phyloP scores from a whole-genome alignment of 2,329 filamentous ascomycete species.

The Sporothrix protearum region DNA sequence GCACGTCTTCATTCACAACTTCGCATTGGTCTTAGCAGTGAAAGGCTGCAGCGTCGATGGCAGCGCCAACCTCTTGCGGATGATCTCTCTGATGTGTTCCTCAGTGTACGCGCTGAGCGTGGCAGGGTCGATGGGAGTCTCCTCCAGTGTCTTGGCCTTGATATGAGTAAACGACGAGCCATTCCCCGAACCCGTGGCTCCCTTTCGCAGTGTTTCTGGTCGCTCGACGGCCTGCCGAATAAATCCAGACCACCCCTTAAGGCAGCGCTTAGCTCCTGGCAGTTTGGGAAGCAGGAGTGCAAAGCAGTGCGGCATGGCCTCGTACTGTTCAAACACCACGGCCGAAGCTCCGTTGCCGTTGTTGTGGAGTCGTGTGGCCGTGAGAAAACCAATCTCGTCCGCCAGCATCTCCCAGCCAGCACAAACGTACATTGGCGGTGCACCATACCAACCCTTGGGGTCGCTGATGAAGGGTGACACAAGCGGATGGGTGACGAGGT shows the following conservation, averaged over 20 bases:
- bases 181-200: constrained; percentile 28
- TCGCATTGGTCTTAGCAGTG: not conserved
- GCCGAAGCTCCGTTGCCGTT: constrained; percentile 55
- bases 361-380: constrained; percentile 51
- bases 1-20: not conserved
- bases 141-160: constrained; percentile 50
- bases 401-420: constrained; percentile 68
- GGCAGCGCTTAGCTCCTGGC: constrained; percentile 49
- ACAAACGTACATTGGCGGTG: constrained; percentile 65
- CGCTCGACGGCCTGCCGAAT: constrained; percentile 37
- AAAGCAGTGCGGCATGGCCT: constrained; percentile 79
- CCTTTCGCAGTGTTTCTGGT: constrained; percentile 16
- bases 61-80: constrained; percentile 28
- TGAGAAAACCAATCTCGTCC: constrained; percentile 63
- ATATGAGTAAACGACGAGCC: constrained; percentile 45
- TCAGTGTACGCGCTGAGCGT: constrained; percentile 43
- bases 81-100: constrained; percentile 42
- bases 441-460: constrained; percentile 52
- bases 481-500: constrained; percentile 61
- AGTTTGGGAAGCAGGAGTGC: constrained; percentile 52
- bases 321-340: constrained; percentile 68
- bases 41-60: constrained; percentile 28
- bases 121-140: constrained; percentile 44
- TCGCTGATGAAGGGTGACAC: constrained; percentile 57
- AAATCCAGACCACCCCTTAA: constrained; percentile 56